Base-by-base conservation (phyloP, 2,329 filamentous ascomycete species). In the Paecilomyces niveus region DNA sequence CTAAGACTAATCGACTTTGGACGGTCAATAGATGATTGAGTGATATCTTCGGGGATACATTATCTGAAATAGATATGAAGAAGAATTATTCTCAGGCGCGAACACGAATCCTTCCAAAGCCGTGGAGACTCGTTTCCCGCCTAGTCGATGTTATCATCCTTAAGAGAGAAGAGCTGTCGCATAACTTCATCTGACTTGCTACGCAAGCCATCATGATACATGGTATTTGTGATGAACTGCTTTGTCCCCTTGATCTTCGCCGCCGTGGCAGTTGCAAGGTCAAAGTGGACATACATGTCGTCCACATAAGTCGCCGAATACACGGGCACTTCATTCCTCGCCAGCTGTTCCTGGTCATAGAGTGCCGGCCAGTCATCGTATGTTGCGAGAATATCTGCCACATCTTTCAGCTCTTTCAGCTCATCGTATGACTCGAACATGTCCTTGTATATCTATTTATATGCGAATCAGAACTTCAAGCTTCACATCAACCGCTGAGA, bases 231-330 rank as follows among this genome's bases (percentile, higher is more conserved):
- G 68, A 94, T 85, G 66, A 88, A 94, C 49, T 90, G 86, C 76
- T 90, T 92, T 70, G 85, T 88, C 0, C 86, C 87, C 70, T 84
- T 88, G 70, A 97, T 89, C 68, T 86, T 83, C 49, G 77, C 77
- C 9, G 90, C 90, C 15, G 91, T 95, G 65, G 89, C 85, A 65
- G 84, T 81, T 8, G 89, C 88, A 57, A 92, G 77, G 6, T 85
- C 84, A 64, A 84, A 89, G 68, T 95, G 89, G 31, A 97, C 92
- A 68, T 95, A 97, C 89, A 97, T 94, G 70, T 96, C 92, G 62
- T 96, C 88, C 3, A 90, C 72, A 65, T 89, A 97, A 1, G 85
- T 88, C 0, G 89, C 90, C 1, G 92, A 89, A 68, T 94, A 97
- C 0, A 96, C 85, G 0, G 93, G 92, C 0, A 97, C 90, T 59